Base-by-base conservation (phyloP, 2,329 filamentous ascomycete genomes). In the Diplodia intermedia region DNA sequence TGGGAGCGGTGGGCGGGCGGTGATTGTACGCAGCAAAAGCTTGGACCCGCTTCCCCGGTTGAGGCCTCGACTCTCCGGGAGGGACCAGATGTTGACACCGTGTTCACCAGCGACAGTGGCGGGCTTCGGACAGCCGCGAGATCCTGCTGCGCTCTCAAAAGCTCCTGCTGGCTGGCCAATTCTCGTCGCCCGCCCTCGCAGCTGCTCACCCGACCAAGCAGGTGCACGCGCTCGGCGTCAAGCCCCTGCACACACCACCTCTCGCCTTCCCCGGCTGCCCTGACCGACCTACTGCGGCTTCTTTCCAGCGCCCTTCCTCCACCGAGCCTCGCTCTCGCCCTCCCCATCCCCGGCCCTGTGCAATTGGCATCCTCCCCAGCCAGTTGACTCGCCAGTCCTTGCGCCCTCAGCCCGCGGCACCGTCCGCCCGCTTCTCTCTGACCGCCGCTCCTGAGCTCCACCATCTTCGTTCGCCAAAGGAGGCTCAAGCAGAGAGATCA, bases 161-260 rank as follows among this genome's bases (percentile, higher is more conserved):
- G 49, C 57, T 62, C 57, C 43, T 47, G 43, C 57, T 62, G 40
- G 40, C 57, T 50, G 20, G 36, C 20, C 62, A 52, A 47, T 47
- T 47, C 29, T 49, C 31, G 63, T 36, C 63, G 52, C 52, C 63
- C 50, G 52, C 63, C 63, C 63, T 55, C 50, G 38, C 53, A 33
- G 38, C 52, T 57, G 36, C 23, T 40, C 52, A 56, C 47, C 53
- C 14, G 20, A 40, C 49, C 43, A 40, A 33, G 60, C 50, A 53
- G 29, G 50, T 60, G 56, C 56, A 38, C 33, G 33, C 23, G 56
- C 56, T 60, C 56, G 56, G 56, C 56, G 56, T 23, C 36, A 47
- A 47, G 7, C 53, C 63, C 63, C 63, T 66, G 63, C 63, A 66
- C 57, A 47, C 40, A 29, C 57, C 57, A 61, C 57, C 57, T 49